These are phyloP conservation scores for Penicilliopsis zonata DNA, from an alignment of 495 filamentous ascomycete genomes.

Conservation along the genomic window DNA sequence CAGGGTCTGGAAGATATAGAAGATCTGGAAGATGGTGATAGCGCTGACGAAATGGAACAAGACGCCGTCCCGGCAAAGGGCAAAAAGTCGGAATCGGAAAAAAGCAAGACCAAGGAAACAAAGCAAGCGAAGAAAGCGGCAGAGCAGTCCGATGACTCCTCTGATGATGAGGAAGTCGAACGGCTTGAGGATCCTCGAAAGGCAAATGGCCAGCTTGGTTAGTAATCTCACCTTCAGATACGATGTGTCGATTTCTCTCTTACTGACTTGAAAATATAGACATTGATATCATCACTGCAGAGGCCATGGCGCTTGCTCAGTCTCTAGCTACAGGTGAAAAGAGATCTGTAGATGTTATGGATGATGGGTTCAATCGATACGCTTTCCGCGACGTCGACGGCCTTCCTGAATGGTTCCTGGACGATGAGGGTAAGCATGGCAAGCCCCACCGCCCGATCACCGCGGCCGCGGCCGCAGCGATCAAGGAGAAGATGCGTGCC, in stretches of 20 bases:
- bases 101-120: constrained; percentile 11
- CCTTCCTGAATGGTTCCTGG: constrained; percentile 95
- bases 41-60: constrained; percentile 33
- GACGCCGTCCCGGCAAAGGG: constrained; percentile 17
- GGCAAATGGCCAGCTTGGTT: constrained; percentile 59
- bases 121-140: constrained; percentile 43
- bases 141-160: constrained; percentile 35
- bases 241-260: background rate
- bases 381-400: constrained; percentile 86
- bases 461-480: constrained; percentile 80
- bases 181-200: constrained; percentile 53
- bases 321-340: constrained; percentile 78
- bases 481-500: constrained; percentile 87
- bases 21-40: constrained; percentile 29
- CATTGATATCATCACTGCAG: constrained; percentile 96
- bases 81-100: constrained; percentile 12
- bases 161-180: constrained; percentile 51
- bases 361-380: constrained; percentile 89
- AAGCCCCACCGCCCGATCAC: constrained; percentile 77
- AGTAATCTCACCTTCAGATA: constrained; percentile 9
- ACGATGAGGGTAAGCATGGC: constrained; percentile 79
- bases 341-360: constrained; percentile 61
- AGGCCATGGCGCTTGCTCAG: constrained; percentile 97
- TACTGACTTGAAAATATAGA: constrained; percentile 40
- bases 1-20: constrained; percentile 53